Evolutionary conservation across 768 basidiomycete species (phyloP).

Genomic region (Leccinum arenicola): DNA sequence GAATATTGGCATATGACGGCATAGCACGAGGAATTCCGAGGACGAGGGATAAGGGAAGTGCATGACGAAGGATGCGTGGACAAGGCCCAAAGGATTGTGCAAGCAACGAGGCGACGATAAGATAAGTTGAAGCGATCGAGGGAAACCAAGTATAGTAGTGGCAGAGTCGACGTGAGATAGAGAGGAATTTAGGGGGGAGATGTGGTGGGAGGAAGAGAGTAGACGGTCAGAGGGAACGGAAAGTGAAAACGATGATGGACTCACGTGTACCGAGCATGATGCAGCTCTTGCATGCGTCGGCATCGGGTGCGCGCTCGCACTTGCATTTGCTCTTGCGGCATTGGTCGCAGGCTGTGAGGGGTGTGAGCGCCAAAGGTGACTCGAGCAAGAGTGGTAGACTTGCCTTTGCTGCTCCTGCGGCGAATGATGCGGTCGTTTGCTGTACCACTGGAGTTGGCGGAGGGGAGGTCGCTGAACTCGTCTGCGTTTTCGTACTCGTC

Average conservation of each 20-base stretch:
- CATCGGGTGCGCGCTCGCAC: constrained; percentile 65
- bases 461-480: constrained; percentile 48
- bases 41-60: constrained; percentile 8
- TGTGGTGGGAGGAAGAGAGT: neutral
- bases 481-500: constrained; percentile 65
- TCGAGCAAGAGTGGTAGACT: constrained; percentile 9
- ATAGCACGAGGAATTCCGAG: neutral
- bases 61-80: constrained; percentile 12
- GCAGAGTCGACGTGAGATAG: neutral
- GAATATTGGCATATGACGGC: neutral
- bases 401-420: constrained; percentile 76
- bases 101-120: constrained; percentile 2
- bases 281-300: constrained; percentile 75
- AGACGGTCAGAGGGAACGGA: constrained; percentile 10
- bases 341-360: constrained; percentile 71
- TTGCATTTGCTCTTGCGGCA: constrained; percentile 90
- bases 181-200: neutral
- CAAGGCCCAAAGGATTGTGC: neutral
- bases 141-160: neutral
- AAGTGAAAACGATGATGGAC: constrained; percentile 18
- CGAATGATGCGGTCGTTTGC: constrained; percentile 52
- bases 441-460: constrained; percentile 15
- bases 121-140: constrained; percentile 13
- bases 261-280: constrained; percentile 68
- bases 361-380: neutral